These are phyloP conservation scores for Senna siamea DNA, from an alignment of 306 rosid genomes.

Conservation along the genomic window DNA sequence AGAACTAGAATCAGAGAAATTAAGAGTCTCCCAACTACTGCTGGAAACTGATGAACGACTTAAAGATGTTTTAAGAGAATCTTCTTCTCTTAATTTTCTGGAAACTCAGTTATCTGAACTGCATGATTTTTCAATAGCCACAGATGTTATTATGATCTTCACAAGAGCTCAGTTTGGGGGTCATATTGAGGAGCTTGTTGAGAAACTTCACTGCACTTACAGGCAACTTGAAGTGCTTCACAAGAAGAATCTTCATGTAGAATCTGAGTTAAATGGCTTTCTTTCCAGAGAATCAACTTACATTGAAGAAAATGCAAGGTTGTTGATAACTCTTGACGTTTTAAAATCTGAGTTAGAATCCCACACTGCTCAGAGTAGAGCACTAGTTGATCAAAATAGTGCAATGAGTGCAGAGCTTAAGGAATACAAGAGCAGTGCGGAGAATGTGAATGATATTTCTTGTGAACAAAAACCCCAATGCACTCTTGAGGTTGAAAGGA, in stretches of 20 bases:
- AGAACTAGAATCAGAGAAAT: constrained; percentile 70
- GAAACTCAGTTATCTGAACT: constrained; percentile 69
- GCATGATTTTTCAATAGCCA: constrained; percentile 59
- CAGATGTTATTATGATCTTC: constrained; percentile 59
- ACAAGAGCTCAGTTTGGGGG: constrained; percentile 69
- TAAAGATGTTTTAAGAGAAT: constrained; percentile 50
- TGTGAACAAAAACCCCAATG: constrained; percentile 40
- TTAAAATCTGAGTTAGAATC: constrained; percentile 66
- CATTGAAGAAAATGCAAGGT: constrained; percentile 65
- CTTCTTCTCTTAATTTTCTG: constrained; percentile 54
- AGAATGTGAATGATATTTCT: constrained; percentile 43
- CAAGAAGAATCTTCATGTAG: constrained; percentile 58
- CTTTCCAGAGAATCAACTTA: constrained; percentile 59
- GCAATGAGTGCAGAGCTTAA: constrained; percentile 48
- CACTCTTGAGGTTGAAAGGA: constrained; percentile 64
- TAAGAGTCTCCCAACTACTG: constrained; percentile 57
- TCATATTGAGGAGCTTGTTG: constrained; percentile 55
- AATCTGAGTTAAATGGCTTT: constrained; percentile 51
- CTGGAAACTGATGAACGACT: constrained; percentile 60
- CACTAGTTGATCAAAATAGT: constrained; percentile 58
- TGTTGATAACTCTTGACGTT: constrained; percentile 59
- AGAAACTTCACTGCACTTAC: constrained; percentile 56
- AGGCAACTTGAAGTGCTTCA: constrained; percentile 52
- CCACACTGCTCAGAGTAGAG: constrained; percentile 52
- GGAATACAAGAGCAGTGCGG: constrained; percentile 54